Conservation (phyloP, 768 basidiomycete genomes). For the Neoboletus brunneissimus region DNA sequence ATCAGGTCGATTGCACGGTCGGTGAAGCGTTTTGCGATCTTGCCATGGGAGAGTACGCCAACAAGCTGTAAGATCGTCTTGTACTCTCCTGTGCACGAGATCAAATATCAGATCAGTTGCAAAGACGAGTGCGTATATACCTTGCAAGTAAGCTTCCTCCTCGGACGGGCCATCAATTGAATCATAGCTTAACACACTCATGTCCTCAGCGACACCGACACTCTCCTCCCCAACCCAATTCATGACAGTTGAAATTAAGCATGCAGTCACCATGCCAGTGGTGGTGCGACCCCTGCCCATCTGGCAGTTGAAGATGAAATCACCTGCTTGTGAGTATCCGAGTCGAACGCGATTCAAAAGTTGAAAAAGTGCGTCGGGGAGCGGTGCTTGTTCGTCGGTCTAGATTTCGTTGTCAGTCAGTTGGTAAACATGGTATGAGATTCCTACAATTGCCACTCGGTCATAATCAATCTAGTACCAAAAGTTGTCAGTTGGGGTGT, state of each 20-base stretch:
- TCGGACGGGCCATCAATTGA: conserved; percentile 80
- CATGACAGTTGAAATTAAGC: conserved; percentile 74
- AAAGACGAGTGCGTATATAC: conserved; percentile 36
- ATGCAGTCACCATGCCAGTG: conserved; percentile 92
- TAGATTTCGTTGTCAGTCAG: conserved; percentile 32
- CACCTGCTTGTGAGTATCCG: conserved; percentile 57
- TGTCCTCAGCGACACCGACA: conserved; percentile 36
- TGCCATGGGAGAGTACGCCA: conserved; percentile 87
- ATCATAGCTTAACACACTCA: conserved; percentile 50
- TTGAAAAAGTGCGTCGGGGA: conserved; percentile 81
- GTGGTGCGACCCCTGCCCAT: conserved; percentile 93
- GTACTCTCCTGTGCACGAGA: conserved; percentile 74
- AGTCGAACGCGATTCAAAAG: conserved; percentile 71
- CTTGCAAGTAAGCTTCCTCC: conserved; percentile 86
- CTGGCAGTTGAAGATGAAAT: conserved; percentile 95
- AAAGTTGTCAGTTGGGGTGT: conserved; percentile 2
- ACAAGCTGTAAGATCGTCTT: conserved; percentile 95
- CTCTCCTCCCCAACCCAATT: conserved; percentile 52
- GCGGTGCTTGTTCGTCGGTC: conserved; percentile 96
- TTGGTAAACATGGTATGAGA: background rate
- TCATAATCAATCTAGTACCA: conserved; percentile 70
- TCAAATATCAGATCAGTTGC: background rate
- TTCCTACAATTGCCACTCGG: conserved; percentile 78
- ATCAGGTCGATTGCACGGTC: conserved; percentile 88
- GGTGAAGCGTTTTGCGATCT: conserved; percentile 85